These are phyloP conservation scores for Suhomyces maxii DNA, from an alignment of 1,139 yeast genomes.

Conservation along the genomic window DNA sequence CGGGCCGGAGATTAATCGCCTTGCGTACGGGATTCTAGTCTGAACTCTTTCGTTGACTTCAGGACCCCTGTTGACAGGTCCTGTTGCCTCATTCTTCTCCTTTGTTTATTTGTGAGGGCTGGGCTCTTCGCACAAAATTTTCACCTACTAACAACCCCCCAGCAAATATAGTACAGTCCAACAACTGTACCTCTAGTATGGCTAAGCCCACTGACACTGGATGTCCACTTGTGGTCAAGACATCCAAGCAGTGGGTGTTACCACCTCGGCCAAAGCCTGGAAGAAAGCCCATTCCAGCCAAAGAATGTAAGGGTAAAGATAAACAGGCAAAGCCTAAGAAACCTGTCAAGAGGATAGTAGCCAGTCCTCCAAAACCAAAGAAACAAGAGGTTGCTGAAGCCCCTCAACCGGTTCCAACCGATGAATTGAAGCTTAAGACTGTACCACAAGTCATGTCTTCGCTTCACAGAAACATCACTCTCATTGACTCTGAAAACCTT, in stretches of 20 bases:
- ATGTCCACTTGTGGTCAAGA: conserved; percentile 16
- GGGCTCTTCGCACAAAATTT: conserved; percentile 1
- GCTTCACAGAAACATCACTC: conserved; percentile 23
- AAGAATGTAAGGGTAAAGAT: conserved; percentile 8
- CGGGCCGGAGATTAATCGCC: no score
- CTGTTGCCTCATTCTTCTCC: background rate
- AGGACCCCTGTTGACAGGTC: background rate
- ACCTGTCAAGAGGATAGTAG: conserved; percentile 5
- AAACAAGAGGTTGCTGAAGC: background rate
- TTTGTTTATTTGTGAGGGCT: background rate
- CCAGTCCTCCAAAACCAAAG: conserved; percentile 4
- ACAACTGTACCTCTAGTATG: conserved; percentile 5
- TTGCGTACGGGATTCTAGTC: background rate
- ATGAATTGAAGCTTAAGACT: background rate
- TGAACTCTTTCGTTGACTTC: background rate
- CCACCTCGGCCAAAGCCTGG: conserved; percentile 29
- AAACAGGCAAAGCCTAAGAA: conserved; percentile 3
- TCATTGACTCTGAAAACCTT: conserved; percentile 37
- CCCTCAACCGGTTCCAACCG: background rate
- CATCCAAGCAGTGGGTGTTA: conserved; percentile 27
- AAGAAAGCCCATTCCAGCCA: conserved; percentile 18
- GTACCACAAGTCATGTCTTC: conserved; percentile 5
- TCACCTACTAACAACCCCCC: conserved; percentile 5
- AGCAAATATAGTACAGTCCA: conserved; percentile 12
- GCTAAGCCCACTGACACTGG: background rate